Percentiles rank a stretch among this genome's conserved stretches.
phyloP scores from a whole-genome alignment of 805 yeast genomes.

The Candida taoyuanica region DNA sequence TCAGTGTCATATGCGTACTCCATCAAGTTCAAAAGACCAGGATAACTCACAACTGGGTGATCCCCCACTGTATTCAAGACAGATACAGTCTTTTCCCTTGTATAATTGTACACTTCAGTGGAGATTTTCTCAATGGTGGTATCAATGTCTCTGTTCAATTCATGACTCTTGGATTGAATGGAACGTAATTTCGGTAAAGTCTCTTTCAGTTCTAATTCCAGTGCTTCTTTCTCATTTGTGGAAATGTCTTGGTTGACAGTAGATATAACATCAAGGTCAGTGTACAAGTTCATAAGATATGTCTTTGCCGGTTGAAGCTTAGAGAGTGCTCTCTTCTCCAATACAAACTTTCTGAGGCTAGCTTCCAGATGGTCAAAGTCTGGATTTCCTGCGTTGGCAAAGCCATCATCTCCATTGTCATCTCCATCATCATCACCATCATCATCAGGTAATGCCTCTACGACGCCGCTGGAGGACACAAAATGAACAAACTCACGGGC shows the following conservation, averaged over 20 bases:
- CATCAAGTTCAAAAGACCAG: conserved; percentile 59
- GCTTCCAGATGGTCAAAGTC: conserved; percentile 83
- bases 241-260: conserved; percentile 56
- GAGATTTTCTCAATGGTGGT: conserved; percentile 57
- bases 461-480: conserved; percentile 59
- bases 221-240: conserved; percentile 42
- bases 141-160: conserved; percentile 56
- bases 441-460: conserved; percentile 32
- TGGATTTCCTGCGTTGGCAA: conserved; percentile 36
- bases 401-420: conserved; percentile 27
- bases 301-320: conserved; percentile 91
- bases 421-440: conserved; percentile 36
- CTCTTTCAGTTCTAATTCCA: conserved; percentile 45
- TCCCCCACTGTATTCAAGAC: conserved; percentile 51
- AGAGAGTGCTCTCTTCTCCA: conserved; percentile 85
- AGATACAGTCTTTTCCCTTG: conserved; percentile 47
- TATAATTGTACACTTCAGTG: conserved; percentile 52
- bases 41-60: conserved; percentile 46
- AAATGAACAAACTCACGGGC: conserved; percentile 92
- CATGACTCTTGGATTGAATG: conserved; percentile 45
- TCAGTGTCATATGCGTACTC: conserved; percentile 71
- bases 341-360: conserved; percentile 75
- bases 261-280: conserved; percentile 60
- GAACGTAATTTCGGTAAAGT: conserved; percentile 63
- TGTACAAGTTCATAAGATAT: conserved; percentile 64